Evolutionary conservation across 176 grass and related monocot species (phyloP).

Genomic region (Triticum urartu): DNA sequence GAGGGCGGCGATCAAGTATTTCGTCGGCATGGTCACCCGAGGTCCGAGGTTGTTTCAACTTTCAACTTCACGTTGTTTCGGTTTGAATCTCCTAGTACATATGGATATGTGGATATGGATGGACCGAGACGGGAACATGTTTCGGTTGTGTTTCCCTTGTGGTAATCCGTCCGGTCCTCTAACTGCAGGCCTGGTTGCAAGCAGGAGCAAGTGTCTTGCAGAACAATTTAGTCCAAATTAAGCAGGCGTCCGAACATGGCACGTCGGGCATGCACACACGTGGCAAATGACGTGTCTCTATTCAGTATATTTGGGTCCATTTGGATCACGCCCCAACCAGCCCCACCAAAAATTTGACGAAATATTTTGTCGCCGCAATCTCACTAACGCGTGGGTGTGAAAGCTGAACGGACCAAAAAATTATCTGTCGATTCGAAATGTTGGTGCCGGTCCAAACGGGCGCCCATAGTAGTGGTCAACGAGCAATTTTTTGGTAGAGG

Average conservation of each 20-base stretch:
- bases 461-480: too few species aligned
- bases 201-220: not conserved
- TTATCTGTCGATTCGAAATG: too few species aligned
- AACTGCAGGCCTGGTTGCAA: not conserved
- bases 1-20: slow-evolving; percentile 84
- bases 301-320: too few species aligned
- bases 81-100: too few species aligned
- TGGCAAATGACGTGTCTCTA: not conserved
- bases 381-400: too few species aligned
- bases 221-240: not conserved
- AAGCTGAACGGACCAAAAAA: too few species aligned
- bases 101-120: not conserved
- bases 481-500: too few species aligned
- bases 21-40: slow-evolving; percentile 48
- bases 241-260: too few species aligned
- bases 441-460: too few species aligned
- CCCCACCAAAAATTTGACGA: too few species aligned
- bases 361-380: too few species aligned
- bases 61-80: not conserved
- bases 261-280: not conserved
- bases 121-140: not conserved
- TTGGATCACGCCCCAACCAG: too few species aligned
- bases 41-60: not conserved
- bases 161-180: not conserved
- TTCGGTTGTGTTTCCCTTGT: not conserved